These are phyloP conservation scores for Botrytis galanthina DNA, from an alignment of 2,329 filamentous ascomycete genomes.

Conservation along the genomic window DNA sequence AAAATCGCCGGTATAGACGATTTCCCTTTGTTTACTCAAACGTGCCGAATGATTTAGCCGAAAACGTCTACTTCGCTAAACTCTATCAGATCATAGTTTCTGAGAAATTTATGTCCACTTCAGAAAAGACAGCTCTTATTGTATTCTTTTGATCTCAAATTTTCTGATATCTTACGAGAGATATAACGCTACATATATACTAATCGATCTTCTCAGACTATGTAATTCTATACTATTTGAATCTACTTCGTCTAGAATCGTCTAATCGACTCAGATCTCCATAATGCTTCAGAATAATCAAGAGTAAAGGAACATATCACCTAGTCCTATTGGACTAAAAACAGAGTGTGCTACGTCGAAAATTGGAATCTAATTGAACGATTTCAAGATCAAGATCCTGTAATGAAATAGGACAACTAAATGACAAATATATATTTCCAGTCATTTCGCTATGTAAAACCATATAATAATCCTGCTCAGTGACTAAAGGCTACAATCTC, in stretches of 20 bases:
- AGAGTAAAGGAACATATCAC: neutral
- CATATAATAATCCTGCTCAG: neutral
- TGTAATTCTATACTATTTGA: rapidly evolving
- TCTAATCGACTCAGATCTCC: neutral
- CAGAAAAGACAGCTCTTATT: neutral
- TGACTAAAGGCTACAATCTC: neutral
- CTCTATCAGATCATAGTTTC: neutral
- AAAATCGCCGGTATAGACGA: neutral
- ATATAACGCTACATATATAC: neutral
- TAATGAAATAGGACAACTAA: rapidly evolving
- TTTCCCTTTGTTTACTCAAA: neutral
- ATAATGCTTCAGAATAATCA: neutral
- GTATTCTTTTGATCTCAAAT: rapidly evolving
- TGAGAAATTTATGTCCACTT: too few relatives aligned
- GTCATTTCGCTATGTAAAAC: neutral
- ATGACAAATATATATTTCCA: neutral
- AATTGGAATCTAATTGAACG: neutral
- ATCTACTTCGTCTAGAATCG: neutral
- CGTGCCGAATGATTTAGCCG: neutral
- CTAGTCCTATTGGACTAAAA: neutral
- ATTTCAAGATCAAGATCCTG: neutral
- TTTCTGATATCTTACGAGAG: neutral
- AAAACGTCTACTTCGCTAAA: neutral
- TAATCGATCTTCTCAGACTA: neutral
- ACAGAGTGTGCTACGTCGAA: neutral